phyloP scores from a whole-genome alignment of 2,329 filamentous ascomycete genomes.

The Chrysoporthe cubensis region DNA sequence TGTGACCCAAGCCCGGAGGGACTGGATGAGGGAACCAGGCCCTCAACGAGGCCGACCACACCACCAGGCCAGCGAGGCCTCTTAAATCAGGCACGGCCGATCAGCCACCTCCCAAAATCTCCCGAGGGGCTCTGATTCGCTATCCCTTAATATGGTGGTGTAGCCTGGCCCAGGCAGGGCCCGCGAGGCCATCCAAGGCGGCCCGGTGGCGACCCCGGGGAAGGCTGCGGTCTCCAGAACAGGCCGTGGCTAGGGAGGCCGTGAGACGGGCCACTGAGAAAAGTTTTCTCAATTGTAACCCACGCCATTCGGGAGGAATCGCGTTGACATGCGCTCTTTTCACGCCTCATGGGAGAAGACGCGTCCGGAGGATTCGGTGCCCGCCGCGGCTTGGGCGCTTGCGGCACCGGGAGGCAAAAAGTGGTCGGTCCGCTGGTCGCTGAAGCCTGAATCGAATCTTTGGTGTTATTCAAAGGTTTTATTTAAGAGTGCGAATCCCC shows the following conservation, averaged over 20 bases:
- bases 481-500: slow-evolving; percentile 1
- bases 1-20: too few relatives aligned
- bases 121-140: background rate
- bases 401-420: background rate
- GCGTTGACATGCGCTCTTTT: background rate
- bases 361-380: slow-evolving; percentile 1
- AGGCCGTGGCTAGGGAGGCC: background rate
- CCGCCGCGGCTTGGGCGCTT: background rate
- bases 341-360: too few relatives aligned
- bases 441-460: background rate
- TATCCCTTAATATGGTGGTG: background rate
- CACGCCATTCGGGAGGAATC: background rate
- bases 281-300: background rate
- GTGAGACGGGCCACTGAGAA: background rate
- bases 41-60: too few relatives aligned
- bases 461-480: background rate
- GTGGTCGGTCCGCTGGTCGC: too few relatives aligned
- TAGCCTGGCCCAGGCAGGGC: slow-evolving; percentile 2
- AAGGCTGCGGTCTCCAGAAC: background rate
- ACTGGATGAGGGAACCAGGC: too few relatives aligned
- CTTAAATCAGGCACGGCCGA: background rate
- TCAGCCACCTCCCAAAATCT: background rate
- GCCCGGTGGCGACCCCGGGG: slow-evolving; percentile 1
- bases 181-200: background rate
- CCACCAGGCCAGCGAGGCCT: too few relatives aligned